These are phyloP conservation scores for Colletotrichum kahawae DNA, from an alignment of 2,329 filamentous ascomycete species.

Conservation along the genomic window DNA sequence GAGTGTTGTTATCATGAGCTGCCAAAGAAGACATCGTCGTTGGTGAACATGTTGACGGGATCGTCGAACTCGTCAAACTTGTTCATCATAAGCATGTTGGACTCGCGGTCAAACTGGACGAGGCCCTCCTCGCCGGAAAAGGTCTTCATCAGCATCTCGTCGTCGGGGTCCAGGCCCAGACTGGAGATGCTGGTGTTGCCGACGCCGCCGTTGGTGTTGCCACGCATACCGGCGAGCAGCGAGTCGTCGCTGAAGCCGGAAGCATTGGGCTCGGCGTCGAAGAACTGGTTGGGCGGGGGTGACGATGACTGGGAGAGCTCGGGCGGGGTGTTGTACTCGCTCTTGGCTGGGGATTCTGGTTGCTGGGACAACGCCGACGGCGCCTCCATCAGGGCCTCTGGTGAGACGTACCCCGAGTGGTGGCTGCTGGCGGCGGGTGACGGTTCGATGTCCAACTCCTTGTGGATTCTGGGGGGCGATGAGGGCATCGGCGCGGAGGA, in stretches of 20 bases:
- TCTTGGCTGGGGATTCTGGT: conserved; percentile 55
- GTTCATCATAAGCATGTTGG: conserved; percentile 54
- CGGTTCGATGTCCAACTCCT: conserved; percentile 34
- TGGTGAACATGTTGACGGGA: conserved; percentile 55
- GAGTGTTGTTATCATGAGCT: conserved; percentile 26
- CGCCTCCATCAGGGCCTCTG: conserved; percentile 46
- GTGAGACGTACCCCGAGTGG: conserved; percentile 52
- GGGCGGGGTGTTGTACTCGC: conserved; percentile 63
- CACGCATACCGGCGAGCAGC: conserved; percentile 30
- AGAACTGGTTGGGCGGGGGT: conserved; percentile 54
- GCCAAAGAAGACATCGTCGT: conserved; percentile 59
- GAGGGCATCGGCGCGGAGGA: conserved; percentile 51
- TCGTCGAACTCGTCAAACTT: conserved; percentile 61
- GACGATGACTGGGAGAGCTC: conserved; percentile 67
- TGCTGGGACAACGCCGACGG: conserved; percentile 34
- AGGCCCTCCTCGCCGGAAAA: conserved; percentile 50
- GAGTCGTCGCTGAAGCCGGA: conserved; percentile 32
- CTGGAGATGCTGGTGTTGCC: conserved; percentile 17
- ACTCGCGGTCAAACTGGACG: conserved; percentile 48
- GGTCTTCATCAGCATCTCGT: conserved; percentile 50
- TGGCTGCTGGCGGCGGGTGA: conserved; percentile 47
- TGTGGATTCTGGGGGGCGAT: conserved; percentile 33
- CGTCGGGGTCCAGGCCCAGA: conserved; percentile 42
- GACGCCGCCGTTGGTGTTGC: not conserved
- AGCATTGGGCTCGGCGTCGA: conserved; percentile 48